Evolutionary conservation across 805 yeast species (phyloP).

Genomic region (Kazachstania martiniae): DNA sequence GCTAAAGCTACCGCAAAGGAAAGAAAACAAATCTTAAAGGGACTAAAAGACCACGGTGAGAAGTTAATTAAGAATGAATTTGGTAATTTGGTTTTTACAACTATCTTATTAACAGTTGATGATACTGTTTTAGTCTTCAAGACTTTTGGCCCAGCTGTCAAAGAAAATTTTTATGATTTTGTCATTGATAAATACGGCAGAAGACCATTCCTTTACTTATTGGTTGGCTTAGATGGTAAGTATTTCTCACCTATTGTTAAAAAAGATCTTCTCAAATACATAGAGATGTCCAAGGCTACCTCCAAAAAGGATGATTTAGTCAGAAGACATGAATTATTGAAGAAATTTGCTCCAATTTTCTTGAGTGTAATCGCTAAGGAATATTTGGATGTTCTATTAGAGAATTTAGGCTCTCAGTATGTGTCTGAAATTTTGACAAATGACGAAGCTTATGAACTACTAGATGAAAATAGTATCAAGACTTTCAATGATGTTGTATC

Average conservation of each 20-base stretch:
- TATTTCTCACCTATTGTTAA: constrained; percentile 67
- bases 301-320: constrained; percentile 76
- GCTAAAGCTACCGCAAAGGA: constrained; percentile 87
- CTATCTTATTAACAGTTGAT: constrained; percentile 78
- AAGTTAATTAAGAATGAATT: constrained; percentile 73
- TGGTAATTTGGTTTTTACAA: constrained; percentile 73
- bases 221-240: constrained; percentile 69
- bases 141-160: constrained; percentile 40
- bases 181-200: constrained; percentile 68
- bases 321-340: constrained; percentile 61
- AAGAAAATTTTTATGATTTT: constrained; percentile 47
- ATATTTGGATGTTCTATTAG: constrained; percentile 44
- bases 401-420: constrained; percentile 76
- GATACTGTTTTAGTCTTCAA: constrained; percentile 80
- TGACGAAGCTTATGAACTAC: constrained; percentile 35
- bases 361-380: constrained; percentile 43
- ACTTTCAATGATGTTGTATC: constrained; percentile 41
- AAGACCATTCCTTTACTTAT: constrained; percentile 75
- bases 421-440: constrained; percentile 62
- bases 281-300: constrained; percentile 52
- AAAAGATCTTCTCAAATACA: constrained; percentile 49
- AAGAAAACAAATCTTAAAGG: constrained; percentile 65
- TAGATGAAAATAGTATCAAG: constrained; percentile 23
- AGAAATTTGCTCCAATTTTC: constrained; percentile 54
- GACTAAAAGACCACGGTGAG: constrained; percentile 65